These are phyloP conservation scores for Acer yangbiense DNA, from an alignment of 345 rosid species.

Conservation along the genomic window DNA sequence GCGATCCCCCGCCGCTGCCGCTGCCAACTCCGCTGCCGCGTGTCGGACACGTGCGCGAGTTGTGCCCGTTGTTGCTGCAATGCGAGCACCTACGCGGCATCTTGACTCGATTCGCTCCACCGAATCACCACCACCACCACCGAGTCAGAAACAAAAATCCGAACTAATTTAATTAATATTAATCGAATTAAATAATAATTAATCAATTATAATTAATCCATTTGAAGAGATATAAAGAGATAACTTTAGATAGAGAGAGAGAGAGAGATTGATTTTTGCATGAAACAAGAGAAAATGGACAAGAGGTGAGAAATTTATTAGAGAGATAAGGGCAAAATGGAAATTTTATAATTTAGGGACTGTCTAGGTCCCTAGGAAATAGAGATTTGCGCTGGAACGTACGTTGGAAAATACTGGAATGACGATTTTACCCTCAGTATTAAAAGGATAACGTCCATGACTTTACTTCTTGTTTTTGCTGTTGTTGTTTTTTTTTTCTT, in stretches of 20 bases:
- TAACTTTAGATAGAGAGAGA: not conserved
- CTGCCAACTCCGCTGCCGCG: conserved; percentile 48
- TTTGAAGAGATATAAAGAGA: not conserved
- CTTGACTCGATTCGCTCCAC: conserved; percentile 37
- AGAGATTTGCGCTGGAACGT: conserved; percentile 29
- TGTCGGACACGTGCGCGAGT: conserved; percentile 85
- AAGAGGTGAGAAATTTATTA: conserved; percentile 4
- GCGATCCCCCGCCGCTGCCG: conserved; percentile 18
- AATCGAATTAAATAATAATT: not conserved
- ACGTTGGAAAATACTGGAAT: not conserved
- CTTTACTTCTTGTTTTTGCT: not conserved
- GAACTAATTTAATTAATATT: not conserved
- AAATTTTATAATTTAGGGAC: not conserved
- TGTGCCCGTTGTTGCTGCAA: conserved; percentile 97
- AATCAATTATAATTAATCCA: not conserved
- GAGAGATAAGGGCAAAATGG: conserved; percentile 10
- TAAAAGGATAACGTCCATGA: conserved; percentile 17
- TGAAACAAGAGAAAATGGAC: conserved; percentile 7
- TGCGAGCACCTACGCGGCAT: conserved; percentile 91
- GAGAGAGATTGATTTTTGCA: conserved; percentile 15
- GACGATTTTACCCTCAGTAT: conserved; percentile 15
- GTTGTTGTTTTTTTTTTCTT: not conserved
- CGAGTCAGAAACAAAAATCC: not conserved
- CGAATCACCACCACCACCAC: not conserved
- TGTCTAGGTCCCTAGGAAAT: not conserved